Evolutionary conservation across 768 basidiomycete genomes (phyloP).

Genomic region (Cubamyces lactineus): DNA sequence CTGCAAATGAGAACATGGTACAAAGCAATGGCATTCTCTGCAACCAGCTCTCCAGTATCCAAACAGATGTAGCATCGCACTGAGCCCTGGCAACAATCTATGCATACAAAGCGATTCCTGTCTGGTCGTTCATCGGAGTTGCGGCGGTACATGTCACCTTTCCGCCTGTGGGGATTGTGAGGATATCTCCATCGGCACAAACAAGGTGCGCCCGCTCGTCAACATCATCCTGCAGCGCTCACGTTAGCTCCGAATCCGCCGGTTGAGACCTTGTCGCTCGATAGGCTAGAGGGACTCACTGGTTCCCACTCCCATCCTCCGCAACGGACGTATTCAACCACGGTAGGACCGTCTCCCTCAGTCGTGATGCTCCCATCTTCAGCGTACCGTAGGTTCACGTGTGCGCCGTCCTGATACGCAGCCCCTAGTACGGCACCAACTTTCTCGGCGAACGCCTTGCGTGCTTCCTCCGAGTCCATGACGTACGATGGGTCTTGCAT

Average conservation of each 20-base stretch:
- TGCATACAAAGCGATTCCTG: slow-evolving; percentile 52
- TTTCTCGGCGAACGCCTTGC: slow-evolving; percentile 56
- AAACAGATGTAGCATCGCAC: no score
- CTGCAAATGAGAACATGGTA: background rate
- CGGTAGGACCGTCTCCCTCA: slow-evolving; percentile 50
- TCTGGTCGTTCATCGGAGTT: slow-evolving; percentile 35
- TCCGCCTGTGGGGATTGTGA: slow-evolving; percentile 62
- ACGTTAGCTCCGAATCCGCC: slow-evolving; percentile 3
- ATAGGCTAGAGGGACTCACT: slow-evolving; percentile 45
- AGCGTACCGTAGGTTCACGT: slow-evolving; percentile 63
- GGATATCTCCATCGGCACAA: slow-evolving; percentile 80
- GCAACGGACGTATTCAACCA: slow-evolving; percentile 81
- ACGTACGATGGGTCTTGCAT: slow-evolving; percentile 53
- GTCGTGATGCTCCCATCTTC: slow-evolving; percentile 43
- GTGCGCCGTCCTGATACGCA: slow-evolving; percentile 82
- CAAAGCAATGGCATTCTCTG: slow-evolving; percentile 31
- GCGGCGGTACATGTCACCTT: slow-evolving; percentile 53
- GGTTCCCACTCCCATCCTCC: slow-evolving; percentile 88
- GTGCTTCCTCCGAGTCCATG: slow-evolving; percentile 45
- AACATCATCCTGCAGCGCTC: slow-evolving; percentile 48
- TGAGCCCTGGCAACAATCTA: background rate
- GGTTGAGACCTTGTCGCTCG: background rate
- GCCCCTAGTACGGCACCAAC: slow-evolving; percentile 54
- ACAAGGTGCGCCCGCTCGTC: slow-evolving; percentile 71
- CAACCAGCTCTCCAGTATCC: no score